phyloP scores from a whole-genome alignment of 306 rosid species.

The Citrullus colocynthis region DNA sequence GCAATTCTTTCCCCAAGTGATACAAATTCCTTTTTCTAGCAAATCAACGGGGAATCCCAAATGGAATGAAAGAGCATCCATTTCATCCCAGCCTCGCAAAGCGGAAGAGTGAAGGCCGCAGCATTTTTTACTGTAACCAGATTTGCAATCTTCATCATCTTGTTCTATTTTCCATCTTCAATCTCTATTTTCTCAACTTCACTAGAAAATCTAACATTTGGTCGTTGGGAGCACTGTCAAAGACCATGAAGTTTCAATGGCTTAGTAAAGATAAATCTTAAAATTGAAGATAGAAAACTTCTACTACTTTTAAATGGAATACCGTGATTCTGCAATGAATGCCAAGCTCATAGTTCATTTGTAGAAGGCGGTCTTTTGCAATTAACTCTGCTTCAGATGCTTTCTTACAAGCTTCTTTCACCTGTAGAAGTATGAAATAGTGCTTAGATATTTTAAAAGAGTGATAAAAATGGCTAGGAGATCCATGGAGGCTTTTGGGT shows the following conservation, averaged over 20 bases:
- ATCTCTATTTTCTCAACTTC: slow-evolving; percentile 35
- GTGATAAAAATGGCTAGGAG: background rate
- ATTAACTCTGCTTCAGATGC: slow-evolving; percentile 47
- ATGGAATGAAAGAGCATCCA: background rate
- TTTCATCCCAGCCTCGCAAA: background rate
- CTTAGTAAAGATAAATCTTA: background rate
- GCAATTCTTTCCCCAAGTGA: background rate
- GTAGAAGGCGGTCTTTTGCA: slow-evolving; percentile 41
- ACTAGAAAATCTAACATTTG: slow-evolving; percentile 54
- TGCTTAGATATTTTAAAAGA: background rate
- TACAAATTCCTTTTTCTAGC: background rate
- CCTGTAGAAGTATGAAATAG: slow-evolving; percentile 26
- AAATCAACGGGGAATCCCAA: background rate
- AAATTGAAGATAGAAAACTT: background rate
- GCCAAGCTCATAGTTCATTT: slow-evolving; percentile 61
- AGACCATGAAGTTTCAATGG: background rate
- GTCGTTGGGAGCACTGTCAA: slow-evolving; percentile 47
- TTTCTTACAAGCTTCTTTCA: slow-evolving; percentile 58
- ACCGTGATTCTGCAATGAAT: slow-evolving; percentile 59
- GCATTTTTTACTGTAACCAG: background rate
- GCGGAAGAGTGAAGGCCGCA: background rate
- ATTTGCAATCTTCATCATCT: background rate
- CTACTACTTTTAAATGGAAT: background rate
- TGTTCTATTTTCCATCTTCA: slow-evolving; percentile 1
- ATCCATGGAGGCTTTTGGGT: background rate